These are phyloP conservation scores for Quercus bicolor DNA, from an alignment of 306 rosid genomes.

Conservation along the genomic window DNA sequence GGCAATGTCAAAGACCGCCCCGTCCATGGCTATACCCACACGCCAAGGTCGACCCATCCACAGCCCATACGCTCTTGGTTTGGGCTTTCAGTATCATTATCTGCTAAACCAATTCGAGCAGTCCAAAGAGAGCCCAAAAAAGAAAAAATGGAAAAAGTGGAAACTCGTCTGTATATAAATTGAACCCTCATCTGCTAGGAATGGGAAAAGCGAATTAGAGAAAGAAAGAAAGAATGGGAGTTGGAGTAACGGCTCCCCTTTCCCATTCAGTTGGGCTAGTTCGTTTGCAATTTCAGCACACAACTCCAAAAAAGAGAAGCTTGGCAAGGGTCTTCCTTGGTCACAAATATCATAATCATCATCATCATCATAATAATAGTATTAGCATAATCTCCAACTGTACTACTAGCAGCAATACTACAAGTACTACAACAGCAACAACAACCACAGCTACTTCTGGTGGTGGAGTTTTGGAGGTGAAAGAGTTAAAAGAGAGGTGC, in stretches of 20 bases:
- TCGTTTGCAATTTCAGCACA: slow-evolving; percentile 9
- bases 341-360: not conserved
- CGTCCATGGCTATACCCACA: too few species aligned
- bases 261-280: slow-evolving; percentile 8
- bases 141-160: not conserved
- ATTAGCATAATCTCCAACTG: slow-evolving; percentile 15
- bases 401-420: slow-evolving; percentile 15
- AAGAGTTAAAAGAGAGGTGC: slow-evolving; percentile 49
- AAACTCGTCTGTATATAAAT: not conserved
- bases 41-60: too few species aligned
- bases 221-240: slow-evolving; percentile 4
- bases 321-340: not conserved
- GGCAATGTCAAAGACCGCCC: too few species aligned
- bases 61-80: too few species aligned
- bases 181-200: not conserved
- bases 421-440: not conserved
- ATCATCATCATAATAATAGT: not conserved
- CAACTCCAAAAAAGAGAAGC: not conserved
- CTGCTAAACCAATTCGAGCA: too few species aligned
- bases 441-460: slow-evolving; percentile 12
- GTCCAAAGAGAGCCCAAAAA: too few species aligned
- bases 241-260: slow-evolving; percentile 21
- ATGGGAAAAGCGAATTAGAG: not conserved
- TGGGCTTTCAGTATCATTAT: too few species aligned
- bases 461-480: slow-evolving; percentile 33